Percentiles rank a stretch among this genome's conserved stretches.
These are phyloP conservation scores for Gossypium longicalyx DNA, from an alignment of 345 rosid genomes.

Conservation along the genomic window DNA sequence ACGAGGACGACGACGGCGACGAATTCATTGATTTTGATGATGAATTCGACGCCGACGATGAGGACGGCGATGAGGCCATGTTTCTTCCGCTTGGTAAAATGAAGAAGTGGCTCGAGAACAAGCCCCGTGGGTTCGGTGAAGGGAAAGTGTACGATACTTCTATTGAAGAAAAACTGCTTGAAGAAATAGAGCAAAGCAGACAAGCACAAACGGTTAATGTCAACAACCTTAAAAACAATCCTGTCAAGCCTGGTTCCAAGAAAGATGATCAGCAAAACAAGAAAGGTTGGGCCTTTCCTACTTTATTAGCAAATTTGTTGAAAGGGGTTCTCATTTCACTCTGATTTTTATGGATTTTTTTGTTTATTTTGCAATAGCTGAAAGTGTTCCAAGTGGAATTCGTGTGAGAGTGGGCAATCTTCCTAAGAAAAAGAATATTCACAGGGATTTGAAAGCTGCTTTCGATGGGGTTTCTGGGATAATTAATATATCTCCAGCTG, in stretches of 20 bases:
- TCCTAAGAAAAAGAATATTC: constrained; percentile 90
- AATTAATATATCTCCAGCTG: constrained; percentile 56
- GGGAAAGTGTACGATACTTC: constrained; percentile 66
- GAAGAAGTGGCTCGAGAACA: constrained; percentile 64
- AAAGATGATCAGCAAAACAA: constrained; percentile 20
- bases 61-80: constrained; percentile 40
- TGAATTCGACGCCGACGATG: constrained; percentile 21
- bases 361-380: constrained; percentile 29
- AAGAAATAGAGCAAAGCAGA: constrained; percentile 65
- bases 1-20: neutral
- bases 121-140: constrained; percentile 76
- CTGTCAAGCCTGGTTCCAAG: constrained; percentile 28
- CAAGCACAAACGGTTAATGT: constrained; percentile 64
- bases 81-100: constrained; percentile 49
- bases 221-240: constrained; percentile 54
- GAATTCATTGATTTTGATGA: constrained; percentile 16
- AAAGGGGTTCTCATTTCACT: neutral
- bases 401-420: constrained; percentile 62
- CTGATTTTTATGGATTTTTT: neutral
- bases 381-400: constrained; percentile 40
- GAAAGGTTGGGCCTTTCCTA: constrained; percentile 28
- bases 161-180: constrained; percentile 71
- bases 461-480: constrained; percentile 63
- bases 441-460: constrained; percentile 68
- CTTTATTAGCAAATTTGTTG: neutral